Conservation (phyloP, 441 rosid species). For the Manihot esculenta region DNA sequence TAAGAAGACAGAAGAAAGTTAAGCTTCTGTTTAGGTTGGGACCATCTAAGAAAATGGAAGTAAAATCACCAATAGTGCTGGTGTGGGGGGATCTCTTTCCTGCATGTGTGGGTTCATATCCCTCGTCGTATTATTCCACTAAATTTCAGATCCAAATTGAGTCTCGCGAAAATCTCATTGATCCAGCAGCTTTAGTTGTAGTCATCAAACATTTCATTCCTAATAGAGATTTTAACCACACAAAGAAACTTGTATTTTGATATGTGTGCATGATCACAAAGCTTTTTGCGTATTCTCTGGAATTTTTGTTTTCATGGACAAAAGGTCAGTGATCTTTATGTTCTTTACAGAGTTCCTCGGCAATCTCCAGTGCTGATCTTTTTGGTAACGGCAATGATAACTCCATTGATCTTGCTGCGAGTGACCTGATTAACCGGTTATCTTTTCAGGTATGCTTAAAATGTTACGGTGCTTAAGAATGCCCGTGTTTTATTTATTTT, state of each 20-base stretch:
- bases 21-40: too few relatives aligned
- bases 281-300: neutral
- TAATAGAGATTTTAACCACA: neutral
- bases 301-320: neutral
- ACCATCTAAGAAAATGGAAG: too few relatives aligned
- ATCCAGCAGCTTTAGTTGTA: slow-evolving; percentile 2
- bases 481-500: neutral
- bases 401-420: slow-evolving; percentile 69
- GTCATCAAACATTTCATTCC: neutral
- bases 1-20: too few relatives aligned
- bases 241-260: neutral
- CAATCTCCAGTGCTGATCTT: slow-evolving; percentile 95
- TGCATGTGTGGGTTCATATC: neutral
- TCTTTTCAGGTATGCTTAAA: slow-evolving; percentile 79
- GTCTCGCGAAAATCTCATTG: neutral
- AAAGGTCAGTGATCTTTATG: neutral
- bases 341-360: slow-evolving; percentile 62
- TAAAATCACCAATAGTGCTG: too few relatives aligned
- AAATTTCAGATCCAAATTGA: neutral
- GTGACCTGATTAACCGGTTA: slow-evolving; percentile 81
- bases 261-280: neutral
- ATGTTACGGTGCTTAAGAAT: neutral
- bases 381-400: slow-evolving; percentile 60
- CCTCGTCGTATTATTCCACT: neutral
- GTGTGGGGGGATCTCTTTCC: neutral